Conservation (phyloP, 1,284 basidiomycete species). For the Inonotus hispidus region DNA sequence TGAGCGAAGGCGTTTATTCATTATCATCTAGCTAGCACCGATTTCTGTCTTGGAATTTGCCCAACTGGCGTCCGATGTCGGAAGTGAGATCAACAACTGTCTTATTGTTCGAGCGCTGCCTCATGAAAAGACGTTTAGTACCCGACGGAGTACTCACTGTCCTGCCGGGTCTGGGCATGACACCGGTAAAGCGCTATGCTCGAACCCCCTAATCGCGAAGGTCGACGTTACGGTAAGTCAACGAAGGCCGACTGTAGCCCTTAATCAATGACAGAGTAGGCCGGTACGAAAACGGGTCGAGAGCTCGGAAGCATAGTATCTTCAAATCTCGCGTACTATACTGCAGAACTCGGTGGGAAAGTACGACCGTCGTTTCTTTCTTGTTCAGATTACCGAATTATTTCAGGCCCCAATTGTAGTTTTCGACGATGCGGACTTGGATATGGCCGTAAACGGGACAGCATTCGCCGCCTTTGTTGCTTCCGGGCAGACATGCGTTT, state of each 20-base stretch:
- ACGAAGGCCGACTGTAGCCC: background rate
- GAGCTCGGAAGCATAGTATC: slow-evolving; percentile 67
- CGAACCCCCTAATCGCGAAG: slow-evolving; percentile 63
- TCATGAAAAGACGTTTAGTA: slow-evolving; percentile 37
- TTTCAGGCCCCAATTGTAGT: slow-evolving; percentile 68
- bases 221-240: slow-evolving; percentile 72
- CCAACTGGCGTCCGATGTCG: slow-evolving; percentile 55
- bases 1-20: background rate
- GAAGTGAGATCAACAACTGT: slow-evolving; percentile 37
- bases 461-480: slow-evolving; percentile 81
- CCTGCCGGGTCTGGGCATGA: slow-evolving; percentile 62
- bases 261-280: slow-evolving; percentile 37
- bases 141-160: slow-evolving; percentile 71
- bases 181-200: slow-evolving; percentile 60
- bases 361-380: slow-evolving; percentile 28
- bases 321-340: slow-evolving; percentile 63
- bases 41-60: slow-evolving; percentile 74
- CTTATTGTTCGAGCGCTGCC: background rate
- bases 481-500: slow-evolving; percentile 82
- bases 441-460: slow-evolving; percentile 67
- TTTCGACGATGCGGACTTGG: slow-evolving; percentile 69
- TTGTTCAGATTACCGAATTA: background rate
- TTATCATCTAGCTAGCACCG: slow-evolving; percentile 55
- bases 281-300: slow-evolving; percentile 71
- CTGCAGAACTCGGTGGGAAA: slow-evolving; percentile 80